phyloP scores from a whole-genome alignment of 2,329 filamentous ascomycete species.

The Exophiala sideris region DNA sequence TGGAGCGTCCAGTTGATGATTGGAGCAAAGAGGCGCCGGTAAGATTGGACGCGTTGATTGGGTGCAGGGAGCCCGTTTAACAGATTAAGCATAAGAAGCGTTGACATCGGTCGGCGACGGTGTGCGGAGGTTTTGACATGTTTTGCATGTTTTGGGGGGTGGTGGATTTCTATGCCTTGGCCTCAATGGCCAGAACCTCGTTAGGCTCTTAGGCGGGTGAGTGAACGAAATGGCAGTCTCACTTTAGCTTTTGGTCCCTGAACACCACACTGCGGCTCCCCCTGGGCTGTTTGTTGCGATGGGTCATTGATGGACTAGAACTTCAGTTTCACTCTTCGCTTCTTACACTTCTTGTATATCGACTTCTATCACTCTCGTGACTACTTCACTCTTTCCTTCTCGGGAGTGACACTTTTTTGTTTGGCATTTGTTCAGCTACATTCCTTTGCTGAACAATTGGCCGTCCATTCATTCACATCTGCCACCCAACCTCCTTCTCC shows the following conservation, averaged over 20 bases:
- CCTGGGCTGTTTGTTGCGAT: not conserved
- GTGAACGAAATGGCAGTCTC: not conserved
- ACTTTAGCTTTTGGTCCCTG: not conserved
- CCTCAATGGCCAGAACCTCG: not conserved
- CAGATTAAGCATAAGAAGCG: too few relatives aligned
- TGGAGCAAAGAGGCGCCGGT: constrained; percentile 5
- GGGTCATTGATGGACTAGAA: too few relatives aligned
- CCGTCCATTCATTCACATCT: constrained; percentile 45
- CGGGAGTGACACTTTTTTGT: constrained; percentile 23
- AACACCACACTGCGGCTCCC: not conserved
- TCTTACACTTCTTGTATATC: constrained; percentile 8
- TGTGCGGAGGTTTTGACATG: too few relatives aligned
- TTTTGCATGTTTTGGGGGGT: too few relatives aligned
- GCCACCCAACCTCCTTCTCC: constrained; percentile 9
- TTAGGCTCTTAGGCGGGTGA: too few relatives aligned
- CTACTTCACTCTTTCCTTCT: constrained; percentile 6
- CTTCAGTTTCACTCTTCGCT: constrained; percentile 8
- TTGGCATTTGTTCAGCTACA: constrained; percentile 56
- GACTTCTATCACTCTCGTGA: constrained; percentile 25
- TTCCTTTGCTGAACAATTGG: constrained; percentile 56
- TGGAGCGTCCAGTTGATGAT: not conserved
- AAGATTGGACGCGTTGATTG: constrained; percentile 10
- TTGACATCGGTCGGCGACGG: too few relatives aligned
- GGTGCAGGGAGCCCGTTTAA: too few relatives aligned
- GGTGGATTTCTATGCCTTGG: not conserved